Base-by-base conservation (phyloP, 352 stramenopile species). In the Blastocystis sp. region DNA sequence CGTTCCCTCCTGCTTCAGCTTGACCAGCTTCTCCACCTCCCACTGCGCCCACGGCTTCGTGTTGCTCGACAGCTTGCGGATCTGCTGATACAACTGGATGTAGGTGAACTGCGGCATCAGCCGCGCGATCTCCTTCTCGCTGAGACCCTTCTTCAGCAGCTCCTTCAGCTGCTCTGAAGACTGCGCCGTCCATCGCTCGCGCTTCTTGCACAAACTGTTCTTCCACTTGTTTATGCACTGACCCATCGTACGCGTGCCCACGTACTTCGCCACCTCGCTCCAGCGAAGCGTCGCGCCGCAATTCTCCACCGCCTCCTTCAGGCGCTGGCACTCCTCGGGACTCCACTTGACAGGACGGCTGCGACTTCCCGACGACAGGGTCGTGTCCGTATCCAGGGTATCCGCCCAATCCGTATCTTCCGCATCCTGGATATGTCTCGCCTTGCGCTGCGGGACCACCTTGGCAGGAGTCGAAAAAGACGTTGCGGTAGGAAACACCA, bases 161-260 rank as follows among this genome's bases (percentile, higher is more conserved):
- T 84, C 17, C 40, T 62, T 23, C 45, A 84, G 45, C 9, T 62
- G 48, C 21, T 66, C 48, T 41, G 74, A 69, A 7, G 74, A 53
- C 9, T 62, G 14, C 9, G 61, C 2, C n/a, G 74, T 67, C 74
- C 74, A 84, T 45, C 74, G 74, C 38, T 66, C 45, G 21, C 61
- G 38, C 74, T 69, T 84, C 60, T 84, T 84, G 21, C 45, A 67
- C 4, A 84, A 38, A 84, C 60, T 45, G 45, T 84, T 84, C 52
- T 84, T 84, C 74, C 74, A 84, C 38, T 84, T 84, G 34, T 84
- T 84, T n/a, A 84, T 84, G 21, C 74, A 84, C 61, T 84, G 74
- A 84, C 74, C 66, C 74, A 84, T 59, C 5, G 23, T 52, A 10
- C 74, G 74, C 40, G 74, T 84, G 40, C 74, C 52, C 45, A 84